A percentile compares a stretch with the other conserved stretches of the same genome.
Conservation (phyloP, 768 basidiomycete genomes). For the Lanmaoa pseudosensibilis region DNA sequence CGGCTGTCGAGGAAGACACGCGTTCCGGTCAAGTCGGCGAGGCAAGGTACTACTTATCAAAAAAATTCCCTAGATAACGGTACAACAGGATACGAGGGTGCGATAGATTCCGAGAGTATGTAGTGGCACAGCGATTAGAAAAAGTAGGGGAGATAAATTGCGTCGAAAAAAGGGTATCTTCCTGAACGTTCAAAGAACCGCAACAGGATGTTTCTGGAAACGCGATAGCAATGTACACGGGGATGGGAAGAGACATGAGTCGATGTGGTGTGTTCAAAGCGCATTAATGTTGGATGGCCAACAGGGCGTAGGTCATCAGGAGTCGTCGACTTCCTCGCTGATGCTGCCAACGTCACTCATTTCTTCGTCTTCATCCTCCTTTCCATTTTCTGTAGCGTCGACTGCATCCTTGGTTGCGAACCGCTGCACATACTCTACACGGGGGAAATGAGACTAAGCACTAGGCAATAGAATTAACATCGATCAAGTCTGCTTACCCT, state of each 20-base stretch:
- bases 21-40: conserved; percentile 4
- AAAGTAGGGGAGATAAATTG: conserved; percentile 16
- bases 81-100: conserved; percentile 28
- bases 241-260: conserved; percentile 7
- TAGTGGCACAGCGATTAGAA: conserved; percentile 23
- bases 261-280: conserved; percentile 13
- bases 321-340: conserved; percentile 57
- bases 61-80: conserved; percentile 30
- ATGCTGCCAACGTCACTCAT: conserved; percentile 88
- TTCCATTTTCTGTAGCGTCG: conserved; percentile 64
- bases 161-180: conserved; percentile 29
- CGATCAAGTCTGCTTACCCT: conserved; percentile 51
- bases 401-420: conserved; percentile 91
- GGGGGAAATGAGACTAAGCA: conserved; percentile 1
- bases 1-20: conserved; percentile 6
- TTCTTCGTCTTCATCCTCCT: conserved; percentile 75
- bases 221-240: conserved; percentile 15
- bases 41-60: conserved; percentile 18
- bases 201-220: conserved; percentile 17
- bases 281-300: not conserved
- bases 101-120: conserved; percentile 25
- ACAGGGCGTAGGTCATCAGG: conserved; percentile 23
- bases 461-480: not conserved
- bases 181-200: conserved; percentile 18
- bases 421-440: conserved; percentile 90